These are phyloP conservation scores for Ceratocystis eucalypticola DNA, from an alignment of 2,329 filamentous ascomycete species.

Conservation along the genomic window DNA sequence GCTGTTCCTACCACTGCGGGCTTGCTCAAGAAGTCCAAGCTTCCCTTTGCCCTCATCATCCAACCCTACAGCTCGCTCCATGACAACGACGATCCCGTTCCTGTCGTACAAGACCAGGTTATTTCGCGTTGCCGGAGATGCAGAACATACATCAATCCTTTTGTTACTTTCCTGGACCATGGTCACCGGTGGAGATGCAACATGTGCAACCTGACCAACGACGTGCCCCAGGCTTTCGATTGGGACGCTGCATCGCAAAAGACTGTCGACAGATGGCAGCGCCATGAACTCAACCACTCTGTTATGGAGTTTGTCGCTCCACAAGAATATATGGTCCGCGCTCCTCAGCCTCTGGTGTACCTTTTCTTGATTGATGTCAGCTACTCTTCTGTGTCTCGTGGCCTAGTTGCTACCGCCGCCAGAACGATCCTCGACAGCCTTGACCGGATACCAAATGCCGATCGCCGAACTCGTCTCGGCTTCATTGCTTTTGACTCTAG, in stretches of 20 bases:
- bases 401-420: constrained; percentile 80
- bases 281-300: constrained; percentile 86
- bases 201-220: constrained; percentile 98
- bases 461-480: constrained; percentile 78
- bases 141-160: constrained; percentile 95
- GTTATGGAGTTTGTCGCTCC: constrained; percentile 96
- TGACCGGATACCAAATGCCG: constrained; percentile 95
- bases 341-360: constrained; percentile 89
- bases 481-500: constrained; percentile 94
- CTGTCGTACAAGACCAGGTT: constrained; percentile 88
- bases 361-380: constrained; percentile 92
- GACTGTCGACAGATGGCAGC: constrained; percentile 80
- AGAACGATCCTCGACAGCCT: constrained; percentile 90
- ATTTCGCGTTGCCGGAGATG: constrained; percentile 94
- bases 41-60: constrained; percentile 90
- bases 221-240: constrained; percentile 97
- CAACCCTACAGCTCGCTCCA: constrained; percentile 90
- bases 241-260: constrained; percentile 92
- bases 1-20: constrained; percentile 85
- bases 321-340: constrained; percentile 98
- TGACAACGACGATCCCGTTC: constrained; percentile 80
- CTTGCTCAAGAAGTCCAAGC: constrained; percentile 87
- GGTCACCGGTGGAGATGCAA: constrained; percentile 98
- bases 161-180: constrained; percentile 89
- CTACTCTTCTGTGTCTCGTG: constrained; percentile 77